A percentile compares a stretch with the other conserved stretches of the same genome.
Evolutionary conservation across 768 basidiomycete genomes (phyloP).

Genomic region (Calvatia gigantea): DNA sequence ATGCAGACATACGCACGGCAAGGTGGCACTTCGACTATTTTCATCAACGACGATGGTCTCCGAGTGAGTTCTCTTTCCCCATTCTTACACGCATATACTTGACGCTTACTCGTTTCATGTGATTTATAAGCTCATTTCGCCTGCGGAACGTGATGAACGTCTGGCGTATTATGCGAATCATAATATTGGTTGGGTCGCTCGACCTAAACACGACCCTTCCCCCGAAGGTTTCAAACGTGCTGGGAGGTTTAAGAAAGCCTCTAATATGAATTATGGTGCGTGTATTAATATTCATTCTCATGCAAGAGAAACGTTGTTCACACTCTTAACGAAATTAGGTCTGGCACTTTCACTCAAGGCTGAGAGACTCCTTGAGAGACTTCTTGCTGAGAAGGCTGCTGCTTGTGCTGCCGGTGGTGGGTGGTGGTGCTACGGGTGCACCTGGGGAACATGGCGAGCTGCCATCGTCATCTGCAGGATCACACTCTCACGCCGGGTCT

Average conservation of each 20-base stretch:
- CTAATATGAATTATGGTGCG: conserved; percentile 83
- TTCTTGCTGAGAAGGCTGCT: conserved; percentile 27
- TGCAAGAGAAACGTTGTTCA: neutral
- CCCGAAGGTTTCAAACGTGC: conserved; percentile 62
- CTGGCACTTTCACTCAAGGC: conserved; percentile 65
- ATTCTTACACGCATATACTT: neutral
- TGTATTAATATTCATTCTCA: neutral
- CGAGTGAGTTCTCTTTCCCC: conserved; percentile 20
- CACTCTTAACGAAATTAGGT: conserved; percentile 17
- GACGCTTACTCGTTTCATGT: neutral
- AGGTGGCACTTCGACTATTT: conserved; percentile 73
- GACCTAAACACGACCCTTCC: conserved; percentile 58
- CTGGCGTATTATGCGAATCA: conserved; percentile 69
- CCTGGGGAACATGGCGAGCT: conserved; percentile 7
- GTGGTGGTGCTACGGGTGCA: neutral
- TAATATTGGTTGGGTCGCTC: conserved; percentile 75
- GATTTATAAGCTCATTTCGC: conserved; percentile 43
- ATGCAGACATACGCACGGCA: conserved; percentile 88
- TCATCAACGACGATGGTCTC: conserved; percentile 80
- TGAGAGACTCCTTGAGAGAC: conserved; percentile 45
- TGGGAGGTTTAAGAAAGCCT: conserved; percentile 92
- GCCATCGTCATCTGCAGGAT: conserved; percentile 12
- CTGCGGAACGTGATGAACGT: conserved; percentile 58
- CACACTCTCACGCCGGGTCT: neutral
- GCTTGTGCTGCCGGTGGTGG: conserved; percentile 11